These are phyloP conservation scores for Kodamaea sagamina DNA, from an alignment of 805 yeast genomes.

Conservation along the genomic window DNA sequence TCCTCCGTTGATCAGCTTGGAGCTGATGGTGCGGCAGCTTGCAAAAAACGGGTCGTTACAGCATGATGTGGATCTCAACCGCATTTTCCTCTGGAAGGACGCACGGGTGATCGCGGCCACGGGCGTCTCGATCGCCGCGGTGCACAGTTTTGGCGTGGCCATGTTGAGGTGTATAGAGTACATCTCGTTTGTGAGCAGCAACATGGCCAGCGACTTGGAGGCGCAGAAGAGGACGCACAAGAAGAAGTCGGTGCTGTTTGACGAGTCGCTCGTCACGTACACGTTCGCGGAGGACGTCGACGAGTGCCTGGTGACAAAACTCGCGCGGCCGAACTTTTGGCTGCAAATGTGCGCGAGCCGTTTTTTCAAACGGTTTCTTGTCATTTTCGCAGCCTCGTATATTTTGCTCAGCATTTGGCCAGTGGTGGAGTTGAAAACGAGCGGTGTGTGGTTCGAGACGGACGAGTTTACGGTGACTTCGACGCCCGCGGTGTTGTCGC, in stretches of 20 bases:
- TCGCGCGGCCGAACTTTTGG: not conserved
- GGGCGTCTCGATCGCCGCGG: conserved; percentile 16
- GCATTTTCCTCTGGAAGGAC: conserved; percentile 18
- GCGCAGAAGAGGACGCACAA: conserved; percentile 10
- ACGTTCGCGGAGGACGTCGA: conserved; percentile 14
- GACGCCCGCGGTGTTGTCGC: conserved; percentile 28
- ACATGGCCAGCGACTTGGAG: conserved; percentile 9
- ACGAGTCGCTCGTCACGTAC: conserved; percentile 18
- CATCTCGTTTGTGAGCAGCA: conserved; percentile 16
- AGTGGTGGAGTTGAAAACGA: not conserved
- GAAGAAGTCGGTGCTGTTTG: conserved; percentile 22
- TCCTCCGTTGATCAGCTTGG: not conserved
- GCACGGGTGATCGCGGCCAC: conserved; percentile 11
- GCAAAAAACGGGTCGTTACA: not conserved
- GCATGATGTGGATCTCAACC: not conserved
- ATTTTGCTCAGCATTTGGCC: not conserved
- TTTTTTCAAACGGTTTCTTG: not conserved
- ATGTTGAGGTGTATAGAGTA: conserved; percentile 20
- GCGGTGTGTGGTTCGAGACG: conserved; percentile 6
- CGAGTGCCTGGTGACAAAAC: not conserved
- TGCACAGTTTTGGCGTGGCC: conserved; percentile 16
- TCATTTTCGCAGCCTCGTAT: not conserved
- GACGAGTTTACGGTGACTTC: conserved; percentile 19
- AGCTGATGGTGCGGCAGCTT: not conserved
- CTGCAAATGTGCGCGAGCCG: not conserved